Base-by-base conservation (phyloP, 495 filamentous ascomycete genomes). In the Penicillium malachiteum region DNA sequence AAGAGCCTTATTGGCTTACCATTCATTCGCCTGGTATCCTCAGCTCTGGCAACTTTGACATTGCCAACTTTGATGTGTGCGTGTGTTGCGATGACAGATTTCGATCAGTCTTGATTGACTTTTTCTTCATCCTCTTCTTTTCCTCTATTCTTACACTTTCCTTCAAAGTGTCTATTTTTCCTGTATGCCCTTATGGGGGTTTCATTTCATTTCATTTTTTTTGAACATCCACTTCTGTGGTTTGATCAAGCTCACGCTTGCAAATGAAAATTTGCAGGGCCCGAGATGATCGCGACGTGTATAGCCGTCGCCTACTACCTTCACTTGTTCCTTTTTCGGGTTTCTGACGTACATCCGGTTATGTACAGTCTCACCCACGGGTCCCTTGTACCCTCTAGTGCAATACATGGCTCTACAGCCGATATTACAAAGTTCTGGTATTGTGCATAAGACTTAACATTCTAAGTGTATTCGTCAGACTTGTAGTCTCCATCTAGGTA, bases 31-130 rank as follows among this genome's bases (percentile, higher is more conserved):
- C 40, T 49, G 39, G 45, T 55, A 42, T 59, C 35, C 52, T 56
- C 34, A 9, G 34, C 34, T 7, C 33, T 59, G 57, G 45, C 50
- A 47, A 45, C 14, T 39, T 38, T 17, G 14, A n/a, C 14, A 10
- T 13, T 56, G 57, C 49, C 56, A 59, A 34, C 46, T 17, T 51
- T 61, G 55, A 48, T 60, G 45, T 57, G 35, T 51, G 58, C 21
- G 21, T 26, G 21, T 26, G 21, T 26, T 40, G 57, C 60, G 62
- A 68, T 45, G 62, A 63, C 61, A 55, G 63, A 55, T 59, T 52
- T 59, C 51, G 45, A 61, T 59, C 45, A 58, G 63, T 66, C 65
- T 56, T 53, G 52, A 60, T 63, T 52, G 63, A 66, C 53, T 55
- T 58, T 41, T 57, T 59, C n/a, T 60, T 52, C 18, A 43, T 56